Conservation (phyloP, 345 rosid species). For the Eucalyptus marginata region DNA sequence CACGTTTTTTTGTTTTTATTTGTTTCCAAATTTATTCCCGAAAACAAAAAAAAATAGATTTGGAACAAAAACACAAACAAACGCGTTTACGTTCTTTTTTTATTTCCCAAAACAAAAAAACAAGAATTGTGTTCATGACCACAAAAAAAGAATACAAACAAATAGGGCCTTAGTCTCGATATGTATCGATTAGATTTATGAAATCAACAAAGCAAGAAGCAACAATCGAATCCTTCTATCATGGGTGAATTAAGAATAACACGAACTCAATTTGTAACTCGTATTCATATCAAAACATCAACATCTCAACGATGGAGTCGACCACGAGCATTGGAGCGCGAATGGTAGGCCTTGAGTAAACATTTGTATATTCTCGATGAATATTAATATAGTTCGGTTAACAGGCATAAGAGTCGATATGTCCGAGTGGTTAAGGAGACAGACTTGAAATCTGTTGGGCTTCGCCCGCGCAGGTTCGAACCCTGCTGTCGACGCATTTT, state of each 20-base stretch:
- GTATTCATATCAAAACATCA: no score
- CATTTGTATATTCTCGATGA: fast-evolving
- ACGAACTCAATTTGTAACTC: background rate
- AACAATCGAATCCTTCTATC: background rate
- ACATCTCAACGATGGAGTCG: background rate
- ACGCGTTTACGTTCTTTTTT: no score
- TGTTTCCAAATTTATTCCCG: no score
- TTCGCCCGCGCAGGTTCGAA: constrained; percentile 99
- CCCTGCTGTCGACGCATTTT: constrained; percentile 36
- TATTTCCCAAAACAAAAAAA: no score
- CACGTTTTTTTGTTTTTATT: no score
- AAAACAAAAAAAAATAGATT: no score
- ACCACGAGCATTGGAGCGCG: fast-evolving
- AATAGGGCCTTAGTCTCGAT: background rate
- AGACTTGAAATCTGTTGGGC: constrained; percentile 99
- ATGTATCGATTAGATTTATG: fast-evolving
- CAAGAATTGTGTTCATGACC: no score
- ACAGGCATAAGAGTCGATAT: constrained; percentile 7
- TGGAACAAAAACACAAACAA: no score
- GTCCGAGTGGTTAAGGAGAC: constrained; percentile 99
- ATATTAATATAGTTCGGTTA: background rate
- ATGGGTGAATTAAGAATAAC: fast-evolving
- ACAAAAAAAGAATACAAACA: no score
- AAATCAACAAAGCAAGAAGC: background rate
- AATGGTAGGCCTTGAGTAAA: fast-evolving